phyloP scores from a whole-genome alignment of 176 grass and related monocot genomes.

The Hordeum marinum region DNA sequence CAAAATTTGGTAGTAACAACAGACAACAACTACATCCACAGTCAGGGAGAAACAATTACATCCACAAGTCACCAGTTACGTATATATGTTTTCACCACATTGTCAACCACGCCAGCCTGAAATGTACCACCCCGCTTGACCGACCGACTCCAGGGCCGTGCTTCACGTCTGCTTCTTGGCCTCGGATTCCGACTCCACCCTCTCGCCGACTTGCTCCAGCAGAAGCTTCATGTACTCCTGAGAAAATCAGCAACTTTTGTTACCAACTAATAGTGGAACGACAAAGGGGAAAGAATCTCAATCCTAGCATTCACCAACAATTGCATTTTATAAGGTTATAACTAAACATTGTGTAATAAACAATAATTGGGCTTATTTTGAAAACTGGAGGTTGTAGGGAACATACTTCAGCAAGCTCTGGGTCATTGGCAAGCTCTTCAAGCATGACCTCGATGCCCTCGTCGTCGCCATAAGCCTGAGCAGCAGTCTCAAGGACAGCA shows the following conservation, averaged over 20 bases:
- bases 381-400: not conserved
- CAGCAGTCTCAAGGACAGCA: slow-evolving; percentile 60
- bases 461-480: slow-evolving; percentile 41
- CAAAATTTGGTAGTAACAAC: too few relatives aligned
- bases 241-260: not conserved
- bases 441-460: slow-evolving; percentile 40
- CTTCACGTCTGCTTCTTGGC: not conserved
- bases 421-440: slow-evolving; percentile 48
- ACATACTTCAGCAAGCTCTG: slow-evolving; percentile 68
- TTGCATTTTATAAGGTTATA: too few relatives aligned
- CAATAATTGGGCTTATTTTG: not conserved
- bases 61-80: too few relatives aligned
- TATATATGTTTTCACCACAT: too few relatives aligned
- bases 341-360: not conserved
- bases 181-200: slow-evolving; percentile 28
- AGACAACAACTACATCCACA: too few relatives aligned
- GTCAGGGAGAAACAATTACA: too few relatives aligned
- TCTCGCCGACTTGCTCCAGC: slow-evolving; percentile 28
- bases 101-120: too few relatives aligned
- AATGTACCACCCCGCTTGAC: too few relatives aligned
- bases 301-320: too few relatives aligned
- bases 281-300: not conserved
- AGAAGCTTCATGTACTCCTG: slow-evolving; percentile 37
- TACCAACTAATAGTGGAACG: not conserved
- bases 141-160: too few relatives aligned